Evolutionary conservation across 2,329 filamentous ascomycete genomes (phyloP), one percentile per base, ranked within the genome.

Genomic region (Ophiostoma piceae): DNA sequence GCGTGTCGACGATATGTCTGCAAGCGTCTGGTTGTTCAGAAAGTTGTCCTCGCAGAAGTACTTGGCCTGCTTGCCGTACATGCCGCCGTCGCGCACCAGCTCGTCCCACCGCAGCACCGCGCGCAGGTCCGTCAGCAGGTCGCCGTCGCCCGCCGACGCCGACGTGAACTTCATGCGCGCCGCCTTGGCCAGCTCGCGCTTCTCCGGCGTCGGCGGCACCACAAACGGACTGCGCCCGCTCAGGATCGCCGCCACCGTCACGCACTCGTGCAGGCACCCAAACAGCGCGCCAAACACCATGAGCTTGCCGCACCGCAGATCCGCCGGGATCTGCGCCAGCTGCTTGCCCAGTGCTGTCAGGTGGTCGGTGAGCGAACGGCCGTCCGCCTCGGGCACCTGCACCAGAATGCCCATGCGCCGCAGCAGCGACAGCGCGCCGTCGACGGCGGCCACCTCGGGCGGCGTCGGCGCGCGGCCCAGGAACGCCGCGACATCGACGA

Each of bases 201-300:
- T 94, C 35, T 95, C 90, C 22, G 89, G 87, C 14, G 89, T 87
- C 32, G 65, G 65, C 0, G 94, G 94, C 0, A 91, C 91, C 3
- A 96, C 79, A 77, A 99, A 99, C 0, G 95, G 94, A 72, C 89
- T 92, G 75, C 73, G 69, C 29, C 71, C 90, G 69, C 93, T 97
- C n/a, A 99, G 84, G 57, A 98, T 95, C 9, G 94, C 90, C 1
- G 95, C 92, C 72, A 98, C 94, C 2, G 91, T 93, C 69, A 98
- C 85, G 74, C 90, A 93, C 68, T 94, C 88, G 75, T 97, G 92
- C 7, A 98, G 84, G 76, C 94, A 98, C 43, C 92, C 92, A 76
- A 99, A 98, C 71, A 96, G 93, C 19, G 92, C 90, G 6, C 95
- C 95, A 76, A 96, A 97, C 3, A 99, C 92, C 85, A 99, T 92